Conservation (phyloP, 2,329 filamentous ascomycete species). For the Paecilomyces formosus region DNA sequence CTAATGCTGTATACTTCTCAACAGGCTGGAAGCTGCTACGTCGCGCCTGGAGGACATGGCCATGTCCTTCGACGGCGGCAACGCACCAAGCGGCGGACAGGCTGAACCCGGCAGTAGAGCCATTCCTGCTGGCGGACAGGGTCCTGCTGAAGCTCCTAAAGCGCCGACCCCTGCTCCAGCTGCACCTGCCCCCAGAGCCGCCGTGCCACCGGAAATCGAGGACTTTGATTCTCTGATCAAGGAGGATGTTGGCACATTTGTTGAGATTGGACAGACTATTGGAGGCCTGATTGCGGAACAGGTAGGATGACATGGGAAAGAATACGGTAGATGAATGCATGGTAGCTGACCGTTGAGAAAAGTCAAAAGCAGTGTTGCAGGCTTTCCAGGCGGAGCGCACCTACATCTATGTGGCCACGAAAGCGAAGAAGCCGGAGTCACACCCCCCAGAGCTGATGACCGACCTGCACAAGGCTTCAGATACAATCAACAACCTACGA, state of each 20-base stretch:
- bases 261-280: conserved; percentile 67
- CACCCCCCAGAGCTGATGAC: conserved; percentile 69
- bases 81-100: conserved; percentile 28
- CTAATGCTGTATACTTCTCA: conserved; percentile 40
- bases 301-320: conserved; percentile 41
- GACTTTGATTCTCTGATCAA: conserved; percentile 79
- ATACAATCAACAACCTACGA: conserved; percentile 70
- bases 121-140: conserved; percentile 14
- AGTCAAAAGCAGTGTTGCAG: conserved; percentile 51
- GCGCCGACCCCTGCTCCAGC: conserved; percentile 36
- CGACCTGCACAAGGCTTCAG: conserved; percentile 76
- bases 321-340: background rate
- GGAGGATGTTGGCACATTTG: conserved; percentile 67
- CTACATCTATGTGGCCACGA: conserved; percentile 80
- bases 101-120: conserved; percentile 1
- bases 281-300: conserved; percentile 75
- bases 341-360: conserved; percentile 9
- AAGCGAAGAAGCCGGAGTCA: conserved; percentile 84
- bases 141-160: conserved; percentile 18
- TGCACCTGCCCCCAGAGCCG: conserved; percentile 47
- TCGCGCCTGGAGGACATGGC: conserved; percentile 95
- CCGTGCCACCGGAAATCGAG: conserved; percentile 68
- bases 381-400: conserved; percentile 80
- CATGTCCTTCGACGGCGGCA: conserved; percentile 54
- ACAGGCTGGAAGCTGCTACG: conserved; percentile 92